Percentiles rank a stretch among this genome's conserved stretches.
Evolutionary conservation across 73 alveolate species (phyloP).

Genomic region (Paramecium sexaurelia): DNA sequence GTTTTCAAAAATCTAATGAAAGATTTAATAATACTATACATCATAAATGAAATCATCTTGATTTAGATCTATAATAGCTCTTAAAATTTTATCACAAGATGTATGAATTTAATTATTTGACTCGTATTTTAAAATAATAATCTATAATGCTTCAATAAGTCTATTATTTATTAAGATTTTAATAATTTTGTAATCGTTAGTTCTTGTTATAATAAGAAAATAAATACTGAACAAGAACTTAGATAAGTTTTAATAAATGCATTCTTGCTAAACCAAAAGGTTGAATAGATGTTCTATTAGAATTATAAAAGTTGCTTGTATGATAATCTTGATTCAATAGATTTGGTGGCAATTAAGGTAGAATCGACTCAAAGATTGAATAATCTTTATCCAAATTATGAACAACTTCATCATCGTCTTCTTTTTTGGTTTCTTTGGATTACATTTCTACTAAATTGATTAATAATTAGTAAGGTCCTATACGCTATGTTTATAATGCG

Average conservation of each 20-base stretch:
- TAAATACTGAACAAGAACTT: slow-evolving; percentile 20
- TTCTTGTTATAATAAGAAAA: not conserved
- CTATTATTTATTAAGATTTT: not conserved
- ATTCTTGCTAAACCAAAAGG: slow-evolving; percentile 51
- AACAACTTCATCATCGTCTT: slow-evolving; percentile 37
- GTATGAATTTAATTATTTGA: not conserved
- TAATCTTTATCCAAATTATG: slow-evolving; percentile 32
- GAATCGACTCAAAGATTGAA: not conserved
- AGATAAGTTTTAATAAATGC: not conserved
- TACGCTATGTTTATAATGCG: slow-evolving; percentile 19
- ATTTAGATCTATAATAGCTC: not conserved
- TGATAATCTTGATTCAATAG: not conserved
- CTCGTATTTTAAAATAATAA: not conserved
- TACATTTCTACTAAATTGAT: slow-evolving; percentile 21
- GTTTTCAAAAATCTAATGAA: not conserved
- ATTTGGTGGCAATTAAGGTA: slow-evolving; percentile 16
- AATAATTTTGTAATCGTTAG: not conserved
- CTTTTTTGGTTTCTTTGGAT: slow-evolving; percentile 41
- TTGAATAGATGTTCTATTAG: not conserved
- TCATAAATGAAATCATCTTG: not conserved
- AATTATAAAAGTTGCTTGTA: not conserved
- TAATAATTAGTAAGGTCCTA: not conserved
- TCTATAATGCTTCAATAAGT: not conserved
- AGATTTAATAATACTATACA: slow-evolving; percentile 6
- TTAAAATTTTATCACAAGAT: not conserved